Percentiles rank a stretch among this genome's conserved stretches.
phyloP scores from a whole-genome alignment of 371 early-diverging fungal species.

The Saksenaea vasiformis region DNA sequence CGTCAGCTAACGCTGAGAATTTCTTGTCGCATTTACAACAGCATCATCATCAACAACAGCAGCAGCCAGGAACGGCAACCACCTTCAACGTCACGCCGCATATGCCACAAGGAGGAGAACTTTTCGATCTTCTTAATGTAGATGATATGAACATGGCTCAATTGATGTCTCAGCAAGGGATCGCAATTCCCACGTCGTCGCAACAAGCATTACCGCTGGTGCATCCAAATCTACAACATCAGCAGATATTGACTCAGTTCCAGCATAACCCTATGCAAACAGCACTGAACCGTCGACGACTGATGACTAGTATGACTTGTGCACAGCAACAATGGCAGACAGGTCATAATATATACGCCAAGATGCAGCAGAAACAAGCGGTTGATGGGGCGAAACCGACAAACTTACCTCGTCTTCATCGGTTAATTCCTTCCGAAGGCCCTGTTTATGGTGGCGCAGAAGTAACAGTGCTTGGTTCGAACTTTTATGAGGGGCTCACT shows the following conservation, averaged over 20 bases:
- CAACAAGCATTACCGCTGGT: constrained; percentile 18
- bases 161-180: constrained; percentile 15
- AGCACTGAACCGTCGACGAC: constrained; percentile 9
- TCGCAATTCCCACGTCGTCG: background rate
- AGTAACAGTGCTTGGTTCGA: constrained; percentile 69
- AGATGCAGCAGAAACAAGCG: constrained; percentile 35
- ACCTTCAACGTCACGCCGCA: constrained; percentile 8
- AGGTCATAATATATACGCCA: constrained; percentile 32
- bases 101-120: constrained; percentile 25
- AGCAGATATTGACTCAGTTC: constrained; percentile 5
- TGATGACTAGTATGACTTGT: background rate
- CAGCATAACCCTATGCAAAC: constrained; percentile 8
- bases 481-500: constrained; percentile 66
- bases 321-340: constrained; percentile 28
- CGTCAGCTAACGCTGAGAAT: background rate
- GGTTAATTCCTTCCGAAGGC: constrained; percentile 68
- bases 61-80: background rate
- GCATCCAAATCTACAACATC: background rate
- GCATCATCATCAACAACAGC: too few relatives aligned
- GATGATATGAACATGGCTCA: constrained; percentile 24
- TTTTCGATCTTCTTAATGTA: constrained; percentile 18
- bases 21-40: background rate
- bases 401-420: constrained; percentile 44
- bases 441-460: constrained; percentile 76
- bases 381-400: constrained; percentile 23